These are phyloP conservation scores for Kwoniella shandongensis DNA, from an alignment of 768 basidiomycete genomes.

Conservation along the genomic window DNA sequence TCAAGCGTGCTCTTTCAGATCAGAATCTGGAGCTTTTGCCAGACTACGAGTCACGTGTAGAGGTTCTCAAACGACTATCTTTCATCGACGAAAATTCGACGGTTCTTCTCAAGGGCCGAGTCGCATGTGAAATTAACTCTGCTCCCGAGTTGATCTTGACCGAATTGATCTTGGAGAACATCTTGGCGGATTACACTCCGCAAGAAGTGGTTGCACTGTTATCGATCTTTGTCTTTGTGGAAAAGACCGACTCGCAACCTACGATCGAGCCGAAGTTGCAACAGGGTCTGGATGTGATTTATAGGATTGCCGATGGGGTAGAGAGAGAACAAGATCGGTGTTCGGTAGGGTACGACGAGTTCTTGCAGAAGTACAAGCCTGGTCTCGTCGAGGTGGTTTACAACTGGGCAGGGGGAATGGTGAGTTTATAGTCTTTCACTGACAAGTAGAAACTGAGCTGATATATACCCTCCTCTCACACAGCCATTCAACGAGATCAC, in stretches of 20 bases:
- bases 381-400: slow-evolving; percentile 95
- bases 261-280: slow-evolving; percentile 73
- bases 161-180: slow-evolving; percentile 94
- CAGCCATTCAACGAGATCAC: slow-evolving; percentile 97
- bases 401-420: slow-evolving; percentile 99
- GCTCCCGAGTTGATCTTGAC: slow-evolving; percentile 95
- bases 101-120: slow-evolving; percentile 90
- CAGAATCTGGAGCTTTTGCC: slow-evolving; percentile 95
- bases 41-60: slow-evolving; percentile 92
- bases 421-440: slow-evolving; percentile 53
- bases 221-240: slow-evolving; percentile 96
- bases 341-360: slow-evolving; percentile 76
- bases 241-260: slow-evolving; percentile 91
- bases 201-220: slow-evolving; percentile 95
- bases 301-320: slow-evolving; percentile 74
- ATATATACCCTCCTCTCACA: slow-evolving; percentile 5
- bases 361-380: slow-evolving; percentile 76
- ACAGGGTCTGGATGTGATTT: slow-evolving; percentile 74
- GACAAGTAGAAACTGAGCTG: slow-evolving; percentile 1
- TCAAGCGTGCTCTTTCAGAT: slow-evolving; percentile 87
- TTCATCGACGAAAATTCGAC: slow-evolving; percentile 97
- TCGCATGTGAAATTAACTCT: slow-evolving; percentile 99
- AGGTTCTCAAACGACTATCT: slow-evolving; percentile 82
- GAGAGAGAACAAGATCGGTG: slow-evolving; percentile 74
- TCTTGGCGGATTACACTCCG: slow-evolving; percentile 82